phyloP scores from a whole-genome alignment of 2,329 filamentous ascomycete species.

The Cladophialophora psammophila region DNA sequence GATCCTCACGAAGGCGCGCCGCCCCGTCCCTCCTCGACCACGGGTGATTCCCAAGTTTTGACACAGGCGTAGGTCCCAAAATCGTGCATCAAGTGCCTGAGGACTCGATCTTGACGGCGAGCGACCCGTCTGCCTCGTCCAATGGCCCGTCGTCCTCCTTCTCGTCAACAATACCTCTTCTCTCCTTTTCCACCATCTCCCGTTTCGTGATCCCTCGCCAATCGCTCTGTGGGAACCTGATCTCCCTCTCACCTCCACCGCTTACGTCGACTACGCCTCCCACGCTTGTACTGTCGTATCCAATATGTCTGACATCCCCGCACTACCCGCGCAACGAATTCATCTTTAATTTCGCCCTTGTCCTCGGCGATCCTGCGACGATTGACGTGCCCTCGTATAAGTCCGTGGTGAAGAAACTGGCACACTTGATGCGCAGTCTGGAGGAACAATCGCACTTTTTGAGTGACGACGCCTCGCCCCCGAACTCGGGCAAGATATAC shows the following conservation, averaged over 20 bases:
- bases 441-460: conserved; percentile 91
- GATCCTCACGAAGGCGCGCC: conserved; percentile 63
- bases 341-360: conserved; percentile 96
- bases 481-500: conserved; percentile 61
- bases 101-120: conserved; percentile 61
- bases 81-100: conserved; percentile 71
- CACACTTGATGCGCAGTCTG: conserved; percentile 83
- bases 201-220: conserved; percentile 95
- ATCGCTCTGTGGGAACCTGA: conserved; percentile 90
- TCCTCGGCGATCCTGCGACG: conserved; percentile 65
- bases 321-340: conserved; percentile 93
- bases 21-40: neutral
- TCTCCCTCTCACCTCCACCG: conserved; percentile 59
- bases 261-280: conserved; percentile 59
- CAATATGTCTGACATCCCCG: conserved; percentile 82
- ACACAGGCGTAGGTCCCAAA: conserved; percentile 59
- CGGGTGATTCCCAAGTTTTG: conserved; percentile 9
- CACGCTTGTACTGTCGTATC: conserved; percentile 82
- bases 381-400: conserved; percentile 78
- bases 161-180: conserved; percentile 65
- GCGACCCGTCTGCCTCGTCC: conserved; percentile 49
- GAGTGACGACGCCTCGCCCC: conserved; percentile 53
- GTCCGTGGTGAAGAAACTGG: conserved; percentile 83
- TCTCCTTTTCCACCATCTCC: conserved; percentile 85
- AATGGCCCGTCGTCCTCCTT: conserved; percentile 27